Evolutionary conservation across 495 filamentous ascomycete species (phyloP).

Genomic region (Tuber aestivum): DNA sequence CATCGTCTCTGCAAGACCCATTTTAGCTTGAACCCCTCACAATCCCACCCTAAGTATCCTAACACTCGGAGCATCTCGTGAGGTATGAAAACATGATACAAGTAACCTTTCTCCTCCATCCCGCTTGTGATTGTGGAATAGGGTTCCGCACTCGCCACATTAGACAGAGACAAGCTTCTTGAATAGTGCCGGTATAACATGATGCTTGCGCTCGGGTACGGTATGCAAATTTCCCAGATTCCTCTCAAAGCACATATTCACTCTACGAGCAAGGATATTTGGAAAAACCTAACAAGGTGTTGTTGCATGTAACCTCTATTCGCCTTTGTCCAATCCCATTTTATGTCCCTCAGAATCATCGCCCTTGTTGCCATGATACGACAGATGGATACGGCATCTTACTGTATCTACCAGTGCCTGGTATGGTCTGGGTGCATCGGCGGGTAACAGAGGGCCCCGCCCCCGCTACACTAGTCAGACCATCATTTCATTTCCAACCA

Average conservation of each 20-base stretch:
- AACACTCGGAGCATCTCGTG: too few species aligned
- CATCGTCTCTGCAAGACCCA: neutral
- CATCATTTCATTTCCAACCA: neutral
- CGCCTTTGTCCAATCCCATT: too few species aligned
- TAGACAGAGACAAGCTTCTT: neutral
- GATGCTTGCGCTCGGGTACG: too few species aligned
- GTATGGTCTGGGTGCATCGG: neutral
- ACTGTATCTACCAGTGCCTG: neutral
- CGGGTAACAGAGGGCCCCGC: neutral
- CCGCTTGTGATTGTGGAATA: neutral
- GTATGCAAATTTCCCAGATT: neutral
- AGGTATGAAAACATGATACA: too few species aligned
- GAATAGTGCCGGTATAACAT: too few species aligned
- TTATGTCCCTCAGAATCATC: neutral
- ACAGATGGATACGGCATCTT: neutral
- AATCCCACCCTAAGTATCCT: neutral
- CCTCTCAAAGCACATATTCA: neutral
- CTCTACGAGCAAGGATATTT: neutral
- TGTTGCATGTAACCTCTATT: neutral
- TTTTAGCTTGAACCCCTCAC: neutral
- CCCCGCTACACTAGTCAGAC: neutral
- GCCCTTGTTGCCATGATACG: neutral
- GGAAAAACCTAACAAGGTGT: neutral
- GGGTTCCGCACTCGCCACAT: neutral
- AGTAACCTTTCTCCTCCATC: neutral